Percentiles rank a stretch among this genome's conserved stretches.
These are phyloP conservation scores for Verticillium isaacii DNA, from an alignment of 2,329 filamentous ascomycete species.

Conservation along the genomic window DNA sequence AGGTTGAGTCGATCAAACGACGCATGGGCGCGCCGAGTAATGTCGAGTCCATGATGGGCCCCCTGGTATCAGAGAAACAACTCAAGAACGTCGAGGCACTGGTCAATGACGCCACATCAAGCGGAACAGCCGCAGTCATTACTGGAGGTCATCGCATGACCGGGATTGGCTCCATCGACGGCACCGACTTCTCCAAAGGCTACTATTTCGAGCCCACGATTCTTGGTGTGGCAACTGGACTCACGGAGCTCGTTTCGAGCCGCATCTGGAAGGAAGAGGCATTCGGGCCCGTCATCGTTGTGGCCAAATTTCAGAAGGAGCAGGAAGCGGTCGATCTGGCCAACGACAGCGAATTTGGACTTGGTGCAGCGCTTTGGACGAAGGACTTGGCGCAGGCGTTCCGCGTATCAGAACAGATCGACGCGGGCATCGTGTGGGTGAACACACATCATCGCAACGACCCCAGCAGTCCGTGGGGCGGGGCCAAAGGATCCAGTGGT, in stretches of 20 bases:
- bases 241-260: slow-evolving; percentile 60
- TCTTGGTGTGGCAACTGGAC: slow-evolving; percentile 42
- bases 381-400: slow-evolving; percentile 68
- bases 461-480: slow-evolving; percentile 67
- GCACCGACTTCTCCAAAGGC: slow-evolving; percentile 45
- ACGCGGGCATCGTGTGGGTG: slow-evolving; percentile 58
- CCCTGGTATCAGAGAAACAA: slow-evolving; percentile 56
- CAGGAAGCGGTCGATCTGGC: slow-evolving; percentile 65
- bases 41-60: slow-evolving; percentile 57
- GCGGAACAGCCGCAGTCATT: slow-evolving; percentile 29
- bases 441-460: slow-evolving; percentile 68
- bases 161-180: slow-evolving; percentile 43
- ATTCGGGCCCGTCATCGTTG: slow-evolving; percentile 74
- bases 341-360: slow-evolving; percentile 71
- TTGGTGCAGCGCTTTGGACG: slow-evolving; percentile 76
- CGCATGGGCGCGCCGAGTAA: slow-evolving; percentile 56
- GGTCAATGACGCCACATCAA: slow-evolving; percentile 56
- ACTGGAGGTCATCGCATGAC: slow-evolving; percentile 44
- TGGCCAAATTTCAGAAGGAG: slow-evolving; percentile 71
- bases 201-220: slow-evolving; percentile 83
- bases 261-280: slow-evolving; percentile 77
- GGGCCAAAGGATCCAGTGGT: slow-evolving; percentile 56
- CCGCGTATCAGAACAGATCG: slow-evolving; percentile 65
- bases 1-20: slow-evolving; percentile 49
- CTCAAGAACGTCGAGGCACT: slow-evolving; percentile 65